Conservation (phyloP, 2,329 filamentous ascomycete species). For the Xylariaceae sp. region DNA sequence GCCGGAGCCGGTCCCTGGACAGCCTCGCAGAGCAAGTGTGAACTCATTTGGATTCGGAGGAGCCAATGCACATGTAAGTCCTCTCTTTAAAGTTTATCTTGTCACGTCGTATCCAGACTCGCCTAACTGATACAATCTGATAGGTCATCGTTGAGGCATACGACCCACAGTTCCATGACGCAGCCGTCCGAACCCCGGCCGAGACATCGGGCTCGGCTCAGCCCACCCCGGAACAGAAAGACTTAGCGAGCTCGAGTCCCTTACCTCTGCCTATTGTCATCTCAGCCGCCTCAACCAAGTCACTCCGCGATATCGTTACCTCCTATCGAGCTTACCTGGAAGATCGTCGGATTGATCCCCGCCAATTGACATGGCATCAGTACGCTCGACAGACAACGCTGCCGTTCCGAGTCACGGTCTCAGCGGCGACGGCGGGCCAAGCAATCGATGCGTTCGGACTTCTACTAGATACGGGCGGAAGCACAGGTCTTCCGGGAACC, state of each 20-base stretch:
- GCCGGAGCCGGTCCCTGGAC: conserved; percentile 32
- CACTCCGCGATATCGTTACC: conserved; percentile 27
- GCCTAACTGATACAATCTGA: too few relatives aligned
- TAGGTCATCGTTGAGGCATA: conserved; percentile 42
- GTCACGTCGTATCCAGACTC: too few relatives aligned
- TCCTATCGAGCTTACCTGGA: conserved; percentile 30
- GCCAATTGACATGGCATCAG: conserved; percentile 32
- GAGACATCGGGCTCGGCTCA: conserved; percentile 1
- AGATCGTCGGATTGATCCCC: conserved; percentile 8
- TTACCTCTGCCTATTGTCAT: conserved; percentile 34
- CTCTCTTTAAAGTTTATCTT: too few relatives aligned
- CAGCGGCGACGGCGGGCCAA: conserved; percentile 21
- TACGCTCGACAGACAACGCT: conserved; percentile 30
- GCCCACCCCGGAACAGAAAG: not conserved
- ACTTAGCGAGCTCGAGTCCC: not conserved
- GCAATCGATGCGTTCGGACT: conserved; percentile 24
- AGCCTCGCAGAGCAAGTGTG: conserved; percentile 40
- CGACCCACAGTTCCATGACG: conserved; percentile 30
- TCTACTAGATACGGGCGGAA: conserved; percentile 21
- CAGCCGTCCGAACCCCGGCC: conserved; percentile 2
- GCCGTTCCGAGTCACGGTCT: conserved; percentile 28
- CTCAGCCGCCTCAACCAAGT: conserved; percentile 35
- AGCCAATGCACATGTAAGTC: conserved; percentile 41
- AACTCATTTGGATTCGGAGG: conserved; percentile 46
- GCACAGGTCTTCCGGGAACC: conserved; percentile 2